Evolutionary conservation across 163 green algal species (phyloP).

Genomic region (Scenedesmus sp.): DNA sequence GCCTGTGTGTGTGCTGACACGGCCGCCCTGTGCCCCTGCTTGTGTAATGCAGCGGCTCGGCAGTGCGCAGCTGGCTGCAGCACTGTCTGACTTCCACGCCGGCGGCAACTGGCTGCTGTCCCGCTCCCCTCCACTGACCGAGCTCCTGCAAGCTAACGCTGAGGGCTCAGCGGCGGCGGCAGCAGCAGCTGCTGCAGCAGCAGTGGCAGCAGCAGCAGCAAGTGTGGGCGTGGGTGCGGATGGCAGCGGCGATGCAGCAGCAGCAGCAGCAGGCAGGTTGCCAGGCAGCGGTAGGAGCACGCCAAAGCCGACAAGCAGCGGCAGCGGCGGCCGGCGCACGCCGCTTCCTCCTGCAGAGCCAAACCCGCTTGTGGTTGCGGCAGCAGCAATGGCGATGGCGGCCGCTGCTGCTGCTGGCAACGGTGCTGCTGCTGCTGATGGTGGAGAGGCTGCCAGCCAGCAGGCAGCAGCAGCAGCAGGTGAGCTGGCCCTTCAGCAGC

Average conservation of each 20-base stretch:
- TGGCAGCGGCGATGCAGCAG: conserved; percentile 6
- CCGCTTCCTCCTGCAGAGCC: background rate
- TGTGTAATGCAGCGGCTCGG: background rate
- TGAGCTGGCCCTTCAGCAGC: background rate
- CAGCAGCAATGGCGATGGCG: conserved; percentile 21
- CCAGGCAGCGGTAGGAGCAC: background rate
- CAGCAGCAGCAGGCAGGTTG: background rate
- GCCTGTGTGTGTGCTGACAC: background rate
- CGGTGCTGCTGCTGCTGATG: conserved; percentile 13
- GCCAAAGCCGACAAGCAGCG: background rate
- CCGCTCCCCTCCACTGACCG: conserved; percentile 20
- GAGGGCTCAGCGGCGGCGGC: background rate
- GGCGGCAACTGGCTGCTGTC: conserved; percentile 26
- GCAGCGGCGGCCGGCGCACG: background rate
- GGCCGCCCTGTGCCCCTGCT: background rate
- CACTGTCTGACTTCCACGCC: conserved; percentile 15
- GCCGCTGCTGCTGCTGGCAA: conserved; percentile 21
- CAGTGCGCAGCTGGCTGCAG: conserved; percentile 25
- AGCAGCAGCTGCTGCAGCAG: conserved; percentile 9
- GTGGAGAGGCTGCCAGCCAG: background rate
- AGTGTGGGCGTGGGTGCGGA: conserved; percentile 12
- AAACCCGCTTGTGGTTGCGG: background rate
- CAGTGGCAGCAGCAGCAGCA: background rate
- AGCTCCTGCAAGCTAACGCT: background rate
- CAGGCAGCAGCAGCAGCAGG: background rate